These are phyloP conservation scores for Cystoderma amianthinum DNA, from an alignment of 768 basidiomycete species.

Conservation along the genomic window DNA sequence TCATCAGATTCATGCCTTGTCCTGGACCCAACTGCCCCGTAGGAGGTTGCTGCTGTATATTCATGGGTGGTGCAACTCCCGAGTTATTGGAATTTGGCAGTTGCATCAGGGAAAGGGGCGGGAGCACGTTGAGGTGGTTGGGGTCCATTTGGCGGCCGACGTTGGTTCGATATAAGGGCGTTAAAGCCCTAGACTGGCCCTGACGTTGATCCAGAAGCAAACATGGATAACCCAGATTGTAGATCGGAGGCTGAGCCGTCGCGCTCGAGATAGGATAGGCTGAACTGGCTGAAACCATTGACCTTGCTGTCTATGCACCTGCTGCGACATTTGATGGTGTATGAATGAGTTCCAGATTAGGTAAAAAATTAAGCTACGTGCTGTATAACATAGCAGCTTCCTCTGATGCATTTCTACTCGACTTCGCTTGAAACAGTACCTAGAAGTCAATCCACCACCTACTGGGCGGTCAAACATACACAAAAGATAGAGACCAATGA, in stretches of 20 bases:
- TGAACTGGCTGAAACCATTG: neutral
- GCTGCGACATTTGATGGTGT: neutral
- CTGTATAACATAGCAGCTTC: conserved; percentile 73
- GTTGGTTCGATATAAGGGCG: conserved; percentile 6
- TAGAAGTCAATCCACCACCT: conserved; percentile 92
- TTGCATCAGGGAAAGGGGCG: conserved; percentile 4
- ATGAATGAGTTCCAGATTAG: neutral
- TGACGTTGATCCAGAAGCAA: conserved; percentile 18
- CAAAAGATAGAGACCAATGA: conserved; percentile 5
- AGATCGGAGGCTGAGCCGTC: conserved; percentile 9
- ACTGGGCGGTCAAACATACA: conserved; percentile 6
- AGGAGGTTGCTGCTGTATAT: conserved; percentile 18
- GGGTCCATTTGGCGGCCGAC: conserved; percentile 1
- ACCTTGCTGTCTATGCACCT: neutral
- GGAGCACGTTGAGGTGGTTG: neutral
- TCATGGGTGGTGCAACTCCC: conserved; percentile 7
- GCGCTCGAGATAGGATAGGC: too few relatives aligned
- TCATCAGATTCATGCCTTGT: conserved; percentile 27
- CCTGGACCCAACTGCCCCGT: conserved; percentile 42
- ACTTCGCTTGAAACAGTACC: conserved; percentile 80
- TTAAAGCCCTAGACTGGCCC: conserved; percentile 21
- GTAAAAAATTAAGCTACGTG: conserved; percentile 21
- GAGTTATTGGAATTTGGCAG: conserved; percentile 11
- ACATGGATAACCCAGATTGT: conserved; percentile 22
- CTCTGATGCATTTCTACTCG: conserved; percentile 48